phyloP scores from a whole-genome alignment of 1,284 basidiomycete genomes.

The Cryptococcus sp. region DNA sequence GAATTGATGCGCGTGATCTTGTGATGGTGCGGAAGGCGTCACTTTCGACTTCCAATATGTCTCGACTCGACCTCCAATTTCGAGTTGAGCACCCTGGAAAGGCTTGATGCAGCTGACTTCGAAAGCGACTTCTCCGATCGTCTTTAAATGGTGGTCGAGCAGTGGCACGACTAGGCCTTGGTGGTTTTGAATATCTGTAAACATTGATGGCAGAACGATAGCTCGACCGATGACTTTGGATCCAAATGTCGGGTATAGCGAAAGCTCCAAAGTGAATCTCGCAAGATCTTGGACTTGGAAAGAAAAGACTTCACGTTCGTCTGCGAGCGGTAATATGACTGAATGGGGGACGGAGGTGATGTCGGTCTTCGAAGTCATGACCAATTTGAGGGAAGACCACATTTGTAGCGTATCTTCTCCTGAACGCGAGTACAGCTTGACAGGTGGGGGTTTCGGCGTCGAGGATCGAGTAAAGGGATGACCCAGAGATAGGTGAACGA shows the following conservation, averaged over 20 bases:
- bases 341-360: constrained; percentile 80
- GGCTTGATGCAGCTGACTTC: constrained; percentile 84
- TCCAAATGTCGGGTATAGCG: constrained; percentile 97
- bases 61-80: constrained; percentile 90
- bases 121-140: constrained; percentile 92
- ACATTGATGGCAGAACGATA: constrained; percentile 74
- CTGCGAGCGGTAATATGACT: constrained; percentile 76
- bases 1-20: constrained; percentile 49
- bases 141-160: constrained; percentile 85
- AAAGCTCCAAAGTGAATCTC: constrained; percentile 81
- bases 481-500: constrained; percentile 86
- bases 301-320: constrained; percentile 75
- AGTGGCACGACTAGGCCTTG: constrained; percentile 69
- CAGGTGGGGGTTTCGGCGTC: constrained; percentile 33
- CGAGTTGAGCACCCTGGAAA: constrained; percentile 89
- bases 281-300: constrained; percentile 80
- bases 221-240: constrained; percentile 95
- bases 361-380: constrained; percentile 78
- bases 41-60: constrained; percentile 95
- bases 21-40: constrained; percentile 52
- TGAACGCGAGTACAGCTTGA: constrained; percentile 55
- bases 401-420: constrained; percentile 46
- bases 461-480: constrained; percentile 53
- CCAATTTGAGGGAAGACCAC: constrained; percentile 79
- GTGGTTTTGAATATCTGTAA: constrained; percentile 57